Conservation (phyloP, 352 stramenopile genomes). For the Blastocystis sp. region DNA sequence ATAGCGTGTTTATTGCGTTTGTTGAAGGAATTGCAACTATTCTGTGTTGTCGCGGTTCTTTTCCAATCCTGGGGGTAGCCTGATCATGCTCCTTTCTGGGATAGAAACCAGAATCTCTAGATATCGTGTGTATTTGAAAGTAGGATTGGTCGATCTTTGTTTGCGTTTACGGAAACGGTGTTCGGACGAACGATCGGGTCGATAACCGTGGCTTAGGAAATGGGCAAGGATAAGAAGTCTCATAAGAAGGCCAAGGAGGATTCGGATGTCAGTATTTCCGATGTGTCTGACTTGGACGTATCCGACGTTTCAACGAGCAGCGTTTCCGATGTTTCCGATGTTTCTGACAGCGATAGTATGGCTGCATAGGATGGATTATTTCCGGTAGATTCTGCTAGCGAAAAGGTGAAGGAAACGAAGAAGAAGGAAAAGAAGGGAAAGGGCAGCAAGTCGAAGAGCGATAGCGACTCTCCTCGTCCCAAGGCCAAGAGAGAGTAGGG, state of each 20-base stretch:
- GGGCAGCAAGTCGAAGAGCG: background rate
- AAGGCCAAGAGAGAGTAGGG: constrained; percentile 54
- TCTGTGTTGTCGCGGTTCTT: constrained; percentile 4
- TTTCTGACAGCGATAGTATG: background rate
- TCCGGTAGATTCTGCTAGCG: background rate
- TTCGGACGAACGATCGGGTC: background rate
- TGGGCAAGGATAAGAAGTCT: constrained; percentile 64
- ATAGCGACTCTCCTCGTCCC: constrained; percentile 18
- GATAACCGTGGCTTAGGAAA: constrained; percentile 11
- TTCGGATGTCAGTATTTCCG: constrained; percentile 61
- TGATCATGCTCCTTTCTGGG: background rate
- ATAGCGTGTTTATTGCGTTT: background rate
- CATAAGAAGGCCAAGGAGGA: constrained; percentile 41
- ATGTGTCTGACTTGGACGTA: constrained; percentile 51
- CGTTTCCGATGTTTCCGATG: constrained; percentile 43
- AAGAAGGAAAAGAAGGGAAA: constrained; percentile 40
- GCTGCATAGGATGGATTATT: background rate
- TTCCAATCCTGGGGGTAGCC: background rate
- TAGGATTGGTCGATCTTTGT: constrained; percentile 4
- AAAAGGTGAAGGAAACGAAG: constrained; percentile 14
- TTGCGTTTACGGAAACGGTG: background rate
- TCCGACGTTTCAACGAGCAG: constrained; percentile 52
- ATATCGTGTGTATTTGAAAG: background rate
- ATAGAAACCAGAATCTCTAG: background rate
- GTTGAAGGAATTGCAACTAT: background rate